phyloP scores from a whole-genome alignment of 1,284 basidiomycete genomes.

The Trichosporon inkin region DNA sequence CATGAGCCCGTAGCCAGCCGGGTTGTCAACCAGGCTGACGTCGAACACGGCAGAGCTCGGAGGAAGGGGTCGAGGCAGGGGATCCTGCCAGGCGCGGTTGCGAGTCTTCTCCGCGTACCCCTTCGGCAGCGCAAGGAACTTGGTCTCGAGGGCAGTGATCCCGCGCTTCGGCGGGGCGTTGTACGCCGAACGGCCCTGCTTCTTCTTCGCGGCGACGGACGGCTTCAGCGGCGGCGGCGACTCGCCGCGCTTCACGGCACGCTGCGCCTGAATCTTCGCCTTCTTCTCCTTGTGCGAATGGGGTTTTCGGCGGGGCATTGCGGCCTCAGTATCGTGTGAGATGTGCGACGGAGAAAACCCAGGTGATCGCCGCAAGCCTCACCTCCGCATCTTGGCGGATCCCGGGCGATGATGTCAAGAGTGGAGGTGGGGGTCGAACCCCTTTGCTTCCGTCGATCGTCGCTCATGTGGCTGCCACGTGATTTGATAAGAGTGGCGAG shows the following conservation, averaged over 20 bases:
- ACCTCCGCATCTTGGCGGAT: not conserved
- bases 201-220: conserved; percentile 7
- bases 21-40: conserved; percentile 29
- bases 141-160: conserved; percentile 53
- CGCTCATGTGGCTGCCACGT: no score
- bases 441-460: no score
- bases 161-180: conserved; percentile 29
- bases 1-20: conserved; percentile 31
- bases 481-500: not conserved
- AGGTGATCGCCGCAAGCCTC: not conserved
- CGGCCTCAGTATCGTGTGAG: not conserved
- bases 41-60: conserved; percentile 53
- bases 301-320: not conserved
- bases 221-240: conserved; percentile 16
- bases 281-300: conserved; percentile 59
- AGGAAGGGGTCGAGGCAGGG: conserved; percentile 61
- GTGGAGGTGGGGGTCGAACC: not conserved
- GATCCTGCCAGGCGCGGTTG: conserved; percentile 56
- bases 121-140: conserved; percentile 62
- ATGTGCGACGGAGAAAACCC: not conserved
- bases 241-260: conserved; percentile 74
- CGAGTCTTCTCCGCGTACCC: conserved; percentile 64
- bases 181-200: conserved; percentile 42
- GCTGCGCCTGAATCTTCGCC: conserved; percentile 63
- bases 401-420: not conserved